Evolutionary conservation across 306 rosid species (phyloP).

Genomic region (Acacia melanoxylon): DNA sequence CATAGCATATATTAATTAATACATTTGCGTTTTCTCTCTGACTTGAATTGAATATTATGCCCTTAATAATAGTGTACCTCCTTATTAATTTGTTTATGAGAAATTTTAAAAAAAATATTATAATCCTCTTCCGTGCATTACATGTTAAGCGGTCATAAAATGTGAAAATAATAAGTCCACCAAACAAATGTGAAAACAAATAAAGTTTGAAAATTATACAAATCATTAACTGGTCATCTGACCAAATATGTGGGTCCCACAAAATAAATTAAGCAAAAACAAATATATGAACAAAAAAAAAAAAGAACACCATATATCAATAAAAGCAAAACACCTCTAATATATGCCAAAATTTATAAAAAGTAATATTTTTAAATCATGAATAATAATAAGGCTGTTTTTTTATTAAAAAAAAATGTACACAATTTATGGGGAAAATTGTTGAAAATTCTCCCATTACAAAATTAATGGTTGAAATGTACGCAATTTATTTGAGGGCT

Average conservation of each 20-base stretch:
- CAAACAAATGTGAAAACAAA: not conserved
- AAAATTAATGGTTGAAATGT: too few relatives aligned
- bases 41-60: not conserved
- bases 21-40: not conserved
- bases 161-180: not conserved
- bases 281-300: not conserved
- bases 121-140: not conserved
- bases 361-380: not conserved
- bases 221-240: not conserved
- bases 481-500: too few relatives aligned
- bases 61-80: not conserved
- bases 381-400: not conserved
- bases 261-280: not conserved
- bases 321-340: not conserved
- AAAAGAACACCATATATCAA: not conserved
- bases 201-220: not conserved
- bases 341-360: not conserved
- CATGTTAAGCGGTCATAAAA: not conserved
- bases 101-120: not conserved
- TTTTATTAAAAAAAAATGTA: too few relatives aligned
- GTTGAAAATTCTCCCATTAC: too few relatives aligned
- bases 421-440: too few relatives aligned
- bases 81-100: not conserved
- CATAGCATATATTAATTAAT: not conserved
- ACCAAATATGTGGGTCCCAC: not conserved